Percentiles rank a stretch among this genome's conserved stretches.
Conservation (phyloP, 2,329 filamentous ascomycete genomes). For the Lachnellula occidentalis region DNA sequence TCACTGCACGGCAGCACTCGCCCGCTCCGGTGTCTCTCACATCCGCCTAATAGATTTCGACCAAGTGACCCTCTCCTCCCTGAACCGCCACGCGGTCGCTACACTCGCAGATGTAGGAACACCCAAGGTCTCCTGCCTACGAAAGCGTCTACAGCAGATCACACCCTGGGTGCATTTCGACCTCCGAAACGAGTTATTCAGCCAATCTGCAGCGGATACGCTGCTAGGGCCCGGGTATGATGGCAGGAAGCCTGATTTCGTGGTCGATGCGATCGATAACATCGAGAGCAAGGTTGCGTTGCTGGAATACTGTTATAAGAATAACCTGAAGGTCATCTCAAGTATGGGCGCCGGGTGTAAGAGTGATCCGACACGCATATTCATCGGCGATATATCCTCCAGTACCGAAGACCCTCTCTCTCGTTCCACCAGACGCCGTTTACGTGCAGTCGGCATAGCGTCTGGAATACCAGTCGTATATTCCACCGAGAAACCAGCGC, state of each 20-base stretch:
- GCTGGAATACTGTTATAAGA: slow-evolving; percentile 77
- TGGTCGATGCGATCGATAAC: slow-evolving; percentile 98
- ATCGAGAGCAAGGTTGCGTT: slow-evolving; percentile 94
- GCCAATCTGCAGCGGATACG: slow-evolving; percentile 55
- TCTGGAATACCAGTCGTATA: slow-evolving; percentile 88
- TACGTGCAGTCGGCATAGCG: slow-evolving; percentile 66
- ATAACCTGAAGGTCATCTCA: slow-evolving; percentile 77
- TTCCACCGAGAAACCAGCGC: slow-evolving; percentile 82
- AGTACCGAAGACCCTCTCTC: slow-evolving; percentile 88
- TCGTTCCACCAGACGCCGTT: slow-evolving; percentile 73
- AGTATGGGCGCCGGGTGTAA: slow-evolving; percentile 97
- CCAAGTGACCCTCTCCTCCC: slow-evolving; percentile 87
- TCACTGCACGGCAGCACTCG: slow-evolving; percentile 79
- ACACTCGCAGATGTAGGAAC: slow-evolving; percentile 91
- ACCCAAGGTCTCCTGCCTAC: slow-evolving; percentile 82
- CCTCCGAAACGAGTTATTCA: slow-evolving; percentile 77
- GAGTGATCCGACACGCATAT: slow-evolving; percentile 74
- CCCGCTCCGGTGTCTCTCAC: slow-evolving; percentile 82
- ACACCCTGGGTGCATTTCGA: slow-evolving; percentile 91
- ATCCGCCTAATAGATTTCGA: slow-evolving; percentile 93
- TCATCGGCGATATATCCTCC: slow-evolving; percentile 83
- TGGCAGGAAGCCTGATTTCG: slow-evolving; percentile 67
- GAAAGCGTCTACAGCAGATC: slow-evolving; percentile 75
- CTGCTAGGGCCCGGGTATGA: slow-evolving; percentile 63
- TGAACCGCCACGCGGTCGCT: slow-evolving; percentile 94